phyloP scores from a whole-genome alignment of 2,329 filamentous ascomycete genomes.

The Coniochaeta prunicola region DNA sequence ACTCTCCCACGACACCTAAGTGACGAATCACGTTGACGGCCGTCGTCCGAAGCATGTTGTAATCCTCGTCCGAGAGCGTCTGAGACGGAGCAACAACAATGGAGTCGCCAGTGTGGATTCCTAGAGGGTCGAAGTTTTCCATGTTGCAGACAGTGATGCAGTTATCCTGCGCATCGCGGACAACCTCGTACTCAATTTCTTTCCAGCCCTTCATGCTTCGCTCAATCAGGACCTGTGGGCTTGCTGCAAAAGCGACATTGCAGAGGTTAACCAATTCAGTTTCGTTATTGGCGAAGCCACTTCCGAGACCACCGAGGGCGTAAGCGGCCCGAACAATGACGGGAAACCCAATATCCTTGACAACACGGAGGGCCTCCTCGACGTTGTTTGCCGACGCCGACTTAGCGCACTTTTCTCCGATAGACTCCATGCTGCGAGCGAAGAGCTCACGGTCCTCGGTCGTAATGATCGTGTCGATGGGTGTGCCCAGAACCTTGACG shows the following conservation, averaged over 20 bases:
- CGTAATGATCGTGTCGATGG: slow-evolving; percentile 96
- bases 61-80: slow-evolving; percentile 94
- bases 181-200: slow-evolving; percentile 98
- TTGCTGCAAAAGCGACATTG: slow-evolving; percentile 89
- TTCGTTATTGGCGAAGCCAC: slow-evolving; percentile 89
- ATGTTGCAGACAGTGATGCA: slow-evolving; percentile 99
- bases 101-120: slow-evolving; percentile 96
- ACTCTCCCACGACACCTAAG: slow-evolving; percentile 94
- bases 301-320: slow-evolving; percentile 88
- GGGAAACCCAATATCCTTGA: slow-evolving; percentile 88
- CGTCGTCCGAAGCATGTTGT: slow-evolving; percentile 97
- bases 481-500: slow-evolving; percentile 90
- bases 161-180: slow-evolving; percentile 91
- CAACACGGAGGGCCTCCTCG: slow-evolving; percentile 81
- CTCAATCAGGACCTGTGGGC: slow-evolving; percentile 93
- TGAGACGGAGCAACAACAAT: slow-evolving; percentile 97
- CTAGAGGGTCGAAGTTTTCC: slow-evolving; percentile 98
- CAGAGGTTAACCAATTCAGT: slow-evolving; percentile 78
- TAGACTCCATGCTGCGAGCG: slow-evolving; percentile 95
- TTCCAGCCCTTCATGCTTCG: slow-evolving; percentile 99
- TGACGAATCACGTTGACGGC: slow-evolving; percentile 97
- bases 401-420: slow-evolving; percentile 95
- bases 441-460: slow-evolving; percentile 98
- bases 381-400: slow-evolving; percentile 86
- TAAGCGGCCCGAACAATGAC: slow-evolving; percentile 97